Evolutionary conservation across 148 eudicot species (phyloP), one percentile per base, ranked within the genome.

Genomic region (Chenopodium suecicum): DNA sequence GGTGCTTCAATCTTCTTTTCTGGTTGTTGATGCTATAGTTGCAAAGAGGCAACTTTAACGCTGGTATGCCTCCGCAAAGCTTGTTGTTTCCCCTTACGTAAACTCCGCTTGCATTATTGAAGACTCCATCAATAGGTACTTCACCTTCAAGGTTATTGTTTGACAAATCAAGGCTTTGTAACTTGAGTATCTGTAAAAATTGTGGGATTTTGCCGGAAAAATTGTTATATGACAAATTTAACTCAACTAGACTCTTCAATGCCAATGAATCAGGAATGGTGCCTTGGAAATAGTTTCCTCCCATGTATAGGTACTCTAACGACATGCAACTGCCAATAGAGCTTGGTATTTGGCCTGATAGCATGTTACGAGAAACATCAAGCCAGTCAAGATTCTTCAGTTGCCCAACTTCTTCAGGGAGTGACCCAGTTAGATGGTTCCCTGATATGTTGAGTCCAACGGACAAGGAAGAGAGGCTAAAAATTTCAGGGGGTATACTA

Each of bases 61-160:
- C 76, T 3, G 77, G 52, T 47, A 82, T 48, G 11, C 89, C 91
- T 75, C 91, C 89, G 77, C 91, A 87, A 2, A 89, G 85, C 79
- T 27, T 79, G 1, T 19, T 74, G 66, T 89, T 89, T 58, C 89
- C 91, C 3, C 16, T 22, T 6, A 87, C 13, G 17, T 71, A 83
- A 68, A 79, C 41, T 31, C 70, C 85, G 72, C 66, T 83, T 11
- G 77, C 72, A 77, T 89, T 89, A 50, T 41, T 31, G 34, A 89
- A 89, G 7, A 85, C 29, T 20, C 89, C 89, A 54, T 52, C 41
- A 5, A 31, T 60, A 1, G 91, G 89, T 32, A 87, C 84, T 70
- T 75, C 81, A n/a, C 91, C 91, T 70, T 85, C 82, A 48, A 89
- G 74, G 72, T 78, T 48, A 58, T 89, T 89, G n/a, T 63, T 75